phyloP scores from a whole-genome alignment of 2,329 filamentous ascomycete species.

The Aspergillaceae sp. region DNA sequence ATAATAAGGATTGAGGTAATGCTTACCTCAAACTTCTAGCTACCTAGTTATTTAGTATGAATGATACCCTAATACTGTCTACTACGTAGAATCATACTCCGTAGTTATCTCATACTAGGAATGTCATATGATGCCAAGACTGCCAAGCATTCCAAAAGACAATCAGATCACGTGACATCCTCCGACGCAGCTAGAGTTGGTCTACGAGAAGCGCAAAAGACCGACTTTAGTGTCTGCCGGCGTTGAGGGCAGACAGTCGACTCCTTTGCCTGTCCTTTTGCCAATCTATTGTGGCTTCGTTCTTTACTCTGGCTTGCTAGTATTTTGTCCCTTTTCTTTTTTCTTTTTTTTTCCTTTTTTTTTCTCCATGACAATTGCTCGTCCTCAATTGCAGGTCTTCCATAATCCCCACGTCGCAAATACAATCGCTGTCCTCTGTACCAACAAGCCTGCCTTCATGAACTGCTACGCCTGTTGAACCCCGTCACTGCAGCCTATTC shows the following conservation, averaged over 20 bases:
- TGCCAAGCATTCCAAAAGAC: too few species aligned
- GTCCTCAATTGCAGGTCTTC: background rate
- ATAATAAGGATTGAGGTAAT: too few species aligned
- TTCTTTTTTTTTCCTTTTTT: background rate
- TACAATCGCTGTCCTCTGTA: background rate
- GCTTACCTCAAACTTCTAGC: too few species aligned
- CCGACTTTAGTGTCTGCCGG: background rate
- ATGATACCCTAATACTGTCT: too few species aligned
- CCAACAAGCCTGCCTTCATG: background rate
- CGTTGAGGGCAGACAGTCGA: background rate
- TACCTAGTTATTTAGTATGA: too few species aligned
- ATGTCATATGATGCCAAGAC: too few species aligned
- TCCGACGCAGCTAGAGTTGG: too few species aligned
- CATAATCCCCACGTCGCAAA: background rate
- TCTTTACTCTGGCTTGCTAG: background rate
- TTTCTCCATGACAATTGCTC: background rate
- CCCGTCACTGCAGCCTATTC: too few species aligned
- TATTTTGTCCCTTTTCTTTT: background rate
- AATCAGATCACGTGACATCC: too few species aligned
- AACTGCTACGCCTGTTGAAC: background rate
- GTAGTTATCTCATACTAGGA: too few species aligned
- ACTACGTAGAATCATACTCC: too few species aligned
- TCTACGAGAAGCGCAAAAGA: too few species aligned
- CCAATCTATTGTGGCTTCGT: conserved; percentile 1
- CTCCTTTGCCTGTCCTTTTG: background rate